These are phyloP conservation scores for Trypanosoma rangeli DNA, from an alignment of 208 protist genomes.

Conservation along the genomic window DNA sequence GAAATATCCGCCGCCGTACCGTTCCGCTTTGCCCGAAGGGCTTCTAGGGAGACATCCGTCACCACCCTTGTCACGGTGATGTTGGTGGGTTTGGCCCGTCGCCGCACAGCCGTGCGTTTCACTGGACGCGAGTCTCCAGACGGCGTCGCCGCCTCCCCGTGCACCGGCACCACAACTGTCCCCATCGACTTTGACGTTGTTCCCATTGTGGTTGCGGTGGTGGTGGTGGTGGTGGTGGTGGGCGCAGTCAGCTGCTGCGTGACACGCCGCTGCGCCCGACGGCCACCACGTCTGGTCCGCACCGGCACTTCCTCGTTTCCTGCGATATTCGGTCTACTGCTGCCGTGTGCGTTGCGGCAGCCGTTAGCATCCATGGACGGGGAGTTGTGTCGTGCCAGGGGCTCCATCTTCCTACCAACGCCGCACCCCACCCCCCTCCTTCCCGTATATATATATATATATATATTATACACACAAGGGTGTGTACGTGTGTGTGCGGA, in stretches of 20 bases:
- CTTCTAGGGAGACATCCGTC: slow-evolving; percentile 29
- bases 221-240: slow-evolving; percentile 23
- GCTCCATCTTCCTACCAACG: neutral
- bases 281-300: slow-evolving; percentile 22
- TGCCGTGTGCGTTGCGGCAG: neutral
- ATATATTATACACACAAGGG: neutral
- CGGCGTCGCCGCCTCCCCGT: slow-evolving; percentile 3
- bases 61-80: slow-evolving; percentile 37
- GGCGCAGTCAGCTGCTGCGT: slow-evolving; percentile 10
- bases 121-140: slow-evolving; percentile 4
- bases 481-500: neutral
- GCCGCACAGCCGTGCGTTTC: slow-evolving; percentile 24
- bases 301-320: slow-evolving; percentile 1
- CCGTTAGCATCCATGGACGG: neutral
- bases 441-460: neutral
- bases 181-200: slow-evolving; percentile 5
- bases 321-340: neutral
- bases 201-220: slow-evolving; percentile 10
- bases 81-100: slow-evolving; percentile 20
- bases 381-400: neutral
- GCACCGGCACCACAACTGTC: slow-evolving; percentile 20
- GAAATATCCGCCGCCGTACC: slow-evolving; percentile 15
- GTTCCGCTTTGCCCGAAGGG: slow-evolving; percentile 28
- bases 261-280: slow-evolving; percentile 10
- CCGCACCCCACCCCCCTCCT: neutral